Evolutionary conservation across 805 yeast species (phyloP).

Genomic region (Ogataea paraovalis): DNA sequence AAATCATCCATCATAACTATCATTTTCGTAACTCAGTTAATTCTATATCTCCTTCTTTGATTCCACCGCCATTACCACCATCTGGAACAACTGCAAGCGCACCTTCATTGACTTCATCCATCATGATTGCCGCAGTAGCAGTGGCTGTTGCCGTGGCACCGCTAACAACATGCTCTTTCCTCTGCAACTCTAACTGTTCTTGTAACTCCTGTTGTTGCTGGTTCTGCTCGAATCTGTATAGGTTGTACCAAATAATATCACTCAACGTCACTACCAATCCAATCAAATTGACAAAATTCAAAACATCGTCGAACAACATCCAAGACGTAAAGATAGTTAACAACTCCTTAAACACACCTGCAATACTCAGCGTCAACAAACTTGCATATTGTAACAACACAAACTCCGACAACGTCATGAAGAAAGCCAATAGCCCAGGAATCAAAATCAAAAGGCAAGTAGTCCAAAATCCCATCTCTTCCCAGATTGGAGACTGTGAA

Average conservation of each 20-base stretch:
- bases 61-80: background rate
- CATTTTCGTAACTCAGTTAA: constrained; percentile 10
- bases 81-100: background rate
- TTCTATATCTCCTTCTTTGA: constrained; percentile 12
- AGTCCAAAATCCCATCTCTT: constrained; percentile 45
- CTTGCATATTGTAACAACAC: constrained; percentile 76
- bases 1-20: background rate
- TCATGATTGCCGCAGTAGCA: constrained; percentile 1
- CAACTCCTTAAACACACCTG: constrained; percentile 91
- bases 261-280: constrained; percentile 73
- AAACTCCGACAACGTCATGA: constrained; percentile 87
- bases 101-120: constrained; percentile 1
- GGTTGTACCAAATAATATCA: constrained; percentile 83
- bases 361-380: constrained; percentile 80
- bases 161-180: no score
- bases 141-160: constrained; percentile 5
- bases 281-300: constrained; percentile 61
- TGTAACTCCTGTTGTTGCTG: constrained; percentile 10
- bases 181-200: background rate
- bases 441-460: constrained; percentile 60
- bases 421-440: constrained; percentile 85
- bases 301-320: constrained; percentile 67
- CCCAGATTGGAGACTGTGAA: constrained; percentile 58
- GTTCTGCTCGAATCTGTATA: constrained; percentile 45
- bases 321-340: constrained; percentile 71